phyloP scores from a whole-genome alignment of 2,329 filamentous ascomycete species.

The Claviceps humidiphila region DNA sequence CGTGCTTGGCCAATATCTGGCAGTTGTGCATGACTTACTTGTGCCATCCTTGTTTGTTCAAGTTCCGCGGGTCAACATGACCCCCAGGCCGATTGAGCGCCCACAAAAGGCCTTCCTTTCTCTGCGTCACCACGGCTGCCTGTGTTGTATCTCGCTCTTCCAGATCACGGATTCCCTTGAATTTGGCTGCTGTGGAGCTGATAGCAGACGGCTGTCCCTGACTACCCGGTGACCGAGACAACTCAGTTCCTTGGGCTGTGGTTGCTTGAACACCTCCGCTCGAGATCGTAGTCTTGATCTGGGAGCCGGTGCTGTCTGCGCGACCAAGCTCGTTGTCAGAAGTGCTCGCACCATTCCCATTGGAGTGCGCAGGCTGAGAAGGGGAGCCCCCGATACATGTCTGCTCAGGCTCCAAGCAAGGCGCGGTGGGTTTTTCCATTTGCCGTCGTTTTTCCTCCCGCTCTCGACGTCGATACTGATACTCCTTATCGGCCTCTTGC shows the following conservation, averaged over 20 bases:
- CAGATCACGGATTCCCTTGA: constrained; percentile 85
- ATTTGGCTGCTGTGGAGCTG: constrained; percentile 47
- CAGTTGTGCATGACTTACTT: constrained; percentile 52
- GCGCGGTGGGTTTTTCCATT: constrained; percentile 74
- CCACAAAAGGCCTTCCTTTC: constrained; percentile 92
- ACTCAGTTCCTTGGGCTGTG: constrained; percentile 23
- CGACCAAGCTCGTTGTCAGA: constrained; percentile 59
- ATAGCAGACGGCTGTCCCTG: constrained; percentile 30
- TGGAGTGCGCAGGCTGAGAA: constrained; percentile 21
- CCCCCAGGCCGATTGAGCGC: constrained; percentile 83
- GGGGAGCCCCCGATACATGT: constrained; percentile 27
- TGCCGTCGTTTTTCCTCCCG: constrained; percentile 85
- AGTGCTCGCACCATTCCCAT: constrained; percentile 33
- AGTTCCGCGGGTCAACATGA: constrained; percentile 84
- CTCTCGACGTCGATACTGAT: constrained; percentile 87
- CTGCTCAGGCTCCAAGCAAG: constrained; percentile 57
- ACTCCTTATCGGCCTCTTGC: constrained; percentile 89
- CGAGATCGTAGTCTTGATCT: constrained; percentile 40
- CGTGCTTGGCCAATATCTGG: background rate
- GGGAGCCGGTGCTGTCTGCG: constrained; percentile 61
- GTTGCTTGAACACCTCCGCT: constrained; percentile 24
- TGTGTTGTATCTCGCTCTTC: constrained; percentile 64
- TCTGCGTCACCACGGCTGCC: constrained; percentile 38
- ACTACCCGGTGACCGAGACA: constrained; percentile 45
- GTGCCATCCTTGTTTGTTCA: constrained; percentile 98